phyloP scores from a whole-genome alignment of 2,329 filamentous ascomycete species.

The Colletotrichum scovillei region DNA sequence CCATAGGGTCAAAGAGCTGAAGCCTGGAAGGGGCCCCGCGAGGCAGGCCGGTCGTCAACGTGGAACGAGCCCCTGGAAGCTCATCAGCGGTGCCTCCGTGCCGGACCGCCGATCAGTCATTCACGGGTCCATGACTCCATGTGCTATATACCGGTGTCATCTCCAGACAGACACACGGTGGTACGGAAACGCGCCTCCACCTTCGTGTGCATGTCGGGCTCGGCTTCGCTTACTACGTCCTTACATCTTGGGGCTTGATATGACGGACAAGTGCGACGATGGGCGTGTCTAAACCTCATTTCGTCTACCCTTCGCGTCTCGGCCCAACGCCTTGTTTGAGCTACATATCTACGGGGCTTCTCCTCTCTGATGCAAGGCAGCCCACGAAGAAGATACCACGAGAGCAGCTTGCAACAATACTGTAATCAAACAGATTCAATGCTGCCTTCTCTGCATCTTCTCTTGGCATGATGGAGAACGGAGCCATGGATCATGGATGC shows the following conservation, averaged over 20 bases:
- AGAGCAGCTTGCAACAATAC: background rate
- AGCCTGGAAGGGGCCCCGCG: background rate
- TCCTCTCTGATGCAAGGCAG: background rate
- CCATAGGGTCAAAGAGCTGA: background rate
- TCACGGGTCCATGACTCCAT: background rate
- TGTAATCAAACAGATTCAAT: background rate
- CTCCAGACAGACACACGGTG: background rate
- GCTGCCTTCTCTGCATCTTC: background rate
- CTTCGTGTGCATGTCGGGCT: background rate
- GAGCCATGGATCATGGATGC: too few species aligned
- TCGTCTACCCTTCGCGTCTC: background rate
- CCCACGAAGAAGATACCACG: background rate
- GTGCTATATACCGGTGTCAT: background rate
- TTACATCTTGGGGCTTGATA: background rate
- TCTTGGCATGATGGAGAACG: background rate
- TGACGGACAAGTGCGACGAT: background rate
- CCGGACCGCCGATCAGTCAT: background rate
- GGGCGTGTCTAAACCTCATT: background rate
- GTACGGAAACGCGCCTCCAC: background rate
- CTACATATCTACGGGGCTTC: background rate
- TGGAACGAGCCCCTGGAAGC: slow-evolving; percentile 8
- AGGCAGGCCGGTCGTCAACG: slow-evolving; percentile 6
- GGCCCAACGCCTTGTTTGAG: background rate
- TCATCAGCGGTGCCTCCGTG: background rate
- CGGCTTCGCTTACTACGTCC: slow-evolving; percentile 5